Evolutionary conservation across 2,329 filamentous ascomycete species (phyloP).

Genomic region (Colletotrichum coccodes): DNA sequence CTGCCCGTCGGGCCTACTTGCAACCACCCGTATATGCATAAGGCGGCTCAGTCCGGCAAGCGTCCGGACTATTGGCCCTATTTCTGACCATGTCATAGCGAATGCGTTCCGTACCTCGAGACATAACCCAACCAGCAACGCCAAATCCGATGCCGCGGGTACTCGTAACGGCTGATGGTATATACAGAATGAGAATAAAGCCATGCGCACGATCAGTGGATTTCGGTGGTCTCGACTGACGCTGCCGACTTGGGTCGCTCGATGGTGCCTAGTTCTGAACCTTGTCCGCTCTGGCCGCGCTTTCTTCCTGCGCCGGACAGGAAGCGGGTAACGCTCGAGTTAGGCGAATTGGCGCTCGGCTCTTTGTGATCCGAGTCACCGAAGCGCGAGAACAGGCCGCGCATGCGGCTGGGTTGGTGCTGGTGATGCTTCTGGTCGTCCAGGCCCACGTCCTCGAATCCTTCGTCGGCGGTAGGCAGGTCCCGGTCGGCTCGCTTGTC

Average conservation of each 20-base stretch:
- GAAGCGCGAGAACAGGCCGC: slow-evolving; percentile 84
- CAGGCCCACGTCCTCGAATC: slow-evolving; percentile 90
- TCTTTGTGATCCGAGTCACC: slow-evolving; percentile 64
- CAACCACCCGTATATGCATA: slow-evolving; percentile 25
- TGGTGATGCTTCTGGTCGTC: slow-evolving; percentile 72
- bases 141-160: slow-evolving; percentile 20
- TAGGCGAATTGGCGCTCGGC: slow-evolving; percentile 43
- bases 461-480: slow-evolving; percentile 76
- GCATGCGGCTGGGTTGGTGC: slow-evolving; percentile 55
- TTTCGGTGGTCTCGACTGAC: slow-evolving; percentile 37
- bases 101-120: slow-evolving; percentile 17
- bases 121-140: slow-evolving; percentile 15
- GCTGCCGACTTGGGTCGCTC: slow-evolving; percentile 49
- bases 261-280: slow-evolving; percentile 77
- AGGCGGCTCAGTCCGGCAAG: slow-evolving; percentile 12
- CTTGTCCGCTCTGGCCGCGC: slow-evolving; percentile 75
- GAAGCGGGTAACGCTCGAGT: slow-evolving; percentile 63
- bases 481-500: slow-evolving; percentile 67
- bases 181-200: slow-evolving; percentile 7
- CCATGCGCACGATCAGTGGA: slow-evolving; percentile 18
- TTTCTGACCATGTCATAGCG: slow-evolving; percentile 27
- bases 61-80: not conserved
- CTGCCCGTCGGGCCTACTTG: not conserved
- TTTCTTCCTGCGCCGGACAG: slow-evolving; percentile 75
- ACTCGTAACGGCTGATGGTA: not conserved